Conservation (phyloP, 2,329 filamentous ascomycete species). For the Herpotrichia juniperi region DNA sequence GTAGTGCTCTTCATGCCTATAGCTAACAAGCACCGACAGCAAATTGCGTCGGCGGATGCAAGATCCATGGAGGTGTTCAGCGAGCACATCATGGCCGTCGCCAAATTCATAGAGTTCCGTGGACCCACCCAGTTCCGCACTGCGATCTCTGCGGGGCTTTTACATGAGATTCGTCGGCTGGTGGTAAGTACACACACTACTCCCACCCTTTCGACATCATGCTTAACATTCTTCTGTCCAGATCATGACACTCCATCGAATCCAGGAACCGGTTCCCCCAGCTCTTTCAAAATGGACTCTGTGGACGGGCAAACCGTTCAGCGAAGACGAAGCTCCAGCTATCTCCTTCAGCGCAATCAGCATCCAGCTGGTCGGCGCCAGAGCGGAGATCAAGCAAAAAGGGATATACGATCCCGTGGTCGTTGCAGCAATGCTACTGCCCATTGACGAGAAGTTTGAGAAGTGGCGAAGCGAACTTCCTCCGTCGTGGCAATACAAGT, state of each 20-base stretch:
- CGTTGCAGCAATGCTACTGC: background rate
- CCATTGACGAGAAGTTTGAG: slow-evolving; percentile 1
- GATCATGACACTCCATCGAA: background rate
- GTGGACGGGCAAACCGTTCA: background rate
- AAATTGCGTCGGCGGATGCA: background rate
- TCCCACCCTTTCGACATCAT: background rate
- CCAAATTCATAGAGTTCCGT: background rate
- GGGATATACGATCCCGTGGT: background rate
- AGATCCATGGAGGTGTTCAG: background rate
- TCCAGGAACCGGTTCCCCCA: background rate
- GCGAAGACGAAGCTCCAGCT: background rate
- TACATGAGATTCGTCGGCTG: background rate
- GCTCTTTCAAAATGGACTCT: background rate
- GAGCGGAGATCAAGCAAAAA: background rate
- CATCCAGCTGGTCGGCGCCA: background rate
- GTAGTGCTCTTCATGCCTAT: background rate
- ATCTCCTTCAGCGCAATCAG: background rate
- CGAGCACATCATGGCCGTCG: background rate
- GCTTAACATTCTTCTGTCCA: background rate
- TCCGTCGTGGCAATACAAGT: background rate
- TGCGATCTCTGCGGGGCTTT: background rate
- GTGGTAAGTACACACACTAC: background rate
- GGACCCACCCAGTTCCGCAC: background rate
- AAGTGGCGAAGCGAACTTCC: slow-evolving; percentile 1
- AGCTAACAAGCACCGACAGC: background rate